These are phyloP conservation scores for Dictyostelium intermedium DNA, from an alignment of 78 protist genomes.

Conservation along the genomic window DNA sequence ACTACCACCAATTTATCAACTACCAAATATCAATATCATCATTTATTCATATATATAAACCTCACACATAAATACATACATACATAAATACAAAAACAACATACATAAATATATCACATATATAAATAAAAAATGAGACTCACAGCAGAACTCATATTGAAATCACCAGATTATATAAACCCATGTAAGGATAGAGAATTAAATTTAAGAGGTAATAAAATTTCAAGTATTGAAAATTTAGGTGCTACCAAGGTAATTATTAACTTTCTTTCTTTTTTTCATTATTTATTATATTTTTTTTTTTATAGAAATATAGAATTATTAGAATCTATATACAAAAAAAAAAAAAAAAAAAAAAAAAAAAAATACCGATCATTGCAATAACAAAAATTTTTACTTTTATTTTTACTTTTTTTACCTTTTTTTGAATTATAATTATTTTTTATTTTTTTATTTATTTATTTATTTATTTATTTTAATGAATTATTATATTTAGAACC, in stretches of 20 bases:
- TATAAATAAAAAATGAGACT: conserved; percentile 72
- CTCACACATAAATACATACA: neutral
- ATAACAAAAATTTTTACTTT: neutral
- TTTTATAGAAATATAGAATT: neutral
- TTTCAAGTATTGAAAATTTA: conserved; percentile 91
- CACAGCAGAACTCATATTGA: conserved; percentile 84
- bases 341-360: too few species aligned
- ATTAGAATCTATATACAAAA: neutral
- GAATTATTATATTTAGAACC: conserved; percentile 58
- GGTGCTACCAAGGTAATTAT: conserved; percentile 86
- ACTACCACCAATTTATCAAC: neutral
- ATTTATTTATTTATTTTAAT: too few species aligned
- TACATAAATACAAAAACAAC: too few species aligned
- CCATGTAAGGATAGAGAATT: conserved; percentile 90
- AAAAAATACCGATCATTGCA: too few species aligned
- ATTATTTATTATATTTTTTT: neutral
- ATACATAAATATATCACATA: neutral
- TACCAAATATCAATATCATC: neutral
- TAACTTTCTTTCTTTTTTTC: neutral
- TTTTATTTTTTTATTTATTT: too few species aligned
- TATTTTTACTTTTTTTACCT: too few species aligned
- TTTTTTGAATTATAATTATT: too few species aligned
- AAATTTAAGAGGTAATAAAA: conserved; percentile 88
- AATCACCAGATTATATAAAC: conserved; percentile 81
- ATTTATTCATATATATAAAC: neutral